A percentile compares a stretch with the other conserved stretches of the same genome.
Evolutionary conservation across 2,329 filamentous ascomycete species (phyloP).

Genomic region (Bipolaris sorokiniana): DNA sequence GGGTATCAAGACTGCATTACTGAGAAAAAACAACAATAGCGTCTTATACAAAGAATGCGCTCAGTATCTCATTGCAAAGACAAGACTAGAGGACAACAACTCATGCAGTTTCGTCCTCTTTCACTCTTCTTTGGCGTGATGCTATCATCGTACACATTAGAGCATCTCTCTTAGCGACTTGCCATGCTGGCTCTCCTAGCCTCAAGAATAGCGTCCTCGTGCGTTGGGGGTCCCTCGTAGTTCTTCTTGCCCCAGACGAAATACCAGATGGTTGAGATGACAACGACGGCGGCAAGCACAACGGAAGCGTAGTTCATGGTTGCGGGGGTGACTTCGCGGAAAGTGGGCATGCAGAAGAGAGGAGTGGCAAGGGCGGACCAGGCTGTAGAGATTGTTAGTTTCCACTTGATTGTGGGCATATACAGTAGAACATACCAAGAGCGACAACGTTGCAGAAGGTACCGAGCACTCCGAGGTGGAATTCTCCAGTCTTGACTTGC

Average conservation of each 20-base stretch:
- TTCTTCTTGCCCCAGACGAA: constrained; percentile 72
- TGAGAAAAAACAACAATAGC: background rate
- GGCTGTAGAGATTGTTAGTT: constrained; percentile 26
- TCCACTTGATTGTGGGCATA: background rate
- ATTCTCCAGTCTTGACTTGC: constrained; percentile 63
- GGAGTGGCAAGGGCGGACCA: constrained; percentile 74
- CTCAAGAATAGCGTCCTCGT: constrained; percentile 42
- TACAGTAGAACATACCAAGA: constrained; percentile 59
- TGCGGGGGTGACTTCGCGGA: constrained; percentile 63
- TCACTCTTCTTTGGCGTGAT: background rate
- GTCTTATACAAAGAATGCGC: background rate
- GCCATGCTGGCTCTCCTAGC: constrained; percentile 41
- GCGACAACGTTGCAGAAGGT: constrained; percentile 67
- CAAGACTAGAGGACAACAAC: background rate
- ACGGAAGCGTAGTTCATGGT: constrained; percentile 77
- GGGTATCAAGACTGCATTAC: constrained; percentile 12
- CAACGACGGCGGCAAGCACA: constrained; percentile 71
- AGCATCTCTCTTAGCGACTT: constrained; percentile 18
- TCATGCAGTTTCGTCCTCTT: background rate
- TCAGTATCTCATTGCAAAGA: background rate
- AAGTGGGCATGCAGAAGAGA: constrained; percentile 75
- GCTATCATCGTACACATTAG: background rate
- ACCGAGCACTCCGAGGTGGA: constrained; percentile 68
- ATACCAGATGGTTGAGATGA: constrained; percentile 71
- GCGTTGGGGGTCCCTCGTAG: constrained; percentile 65